Percentiles rank a stretch among this genome's conserved stretches.
phyloP scores from a whole-genome alignment of 2,329 filamentous ascomycete species.

The Helicocarpus griseus region DNA sequence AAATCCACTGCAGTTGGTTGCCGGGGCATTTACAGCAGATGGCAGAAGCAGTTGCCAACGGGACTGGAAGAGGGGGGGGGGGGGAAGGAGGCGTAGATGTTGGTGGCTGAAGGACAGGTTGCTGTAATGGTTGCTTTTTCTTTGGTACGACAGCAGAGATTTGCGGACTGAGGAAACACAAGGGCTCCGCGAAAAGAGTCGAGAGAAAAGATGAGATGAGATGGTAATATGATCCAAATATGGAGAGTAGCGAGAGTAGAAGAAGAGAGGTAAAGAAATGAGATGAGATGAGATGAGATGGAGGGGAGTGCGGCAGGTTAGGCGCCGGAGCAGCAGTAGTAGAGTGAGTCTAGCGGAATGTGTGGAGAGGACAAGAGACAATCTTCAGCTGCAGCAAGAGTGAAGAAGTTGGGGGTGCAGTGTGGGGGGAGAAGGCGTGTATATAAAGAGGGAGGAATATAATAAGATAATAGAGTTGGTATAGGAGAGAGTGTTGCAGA shows the following conservation, averaged over 20 bases:
- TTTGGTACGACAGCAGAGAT: too few species aligned
- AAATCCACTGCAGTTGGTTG: slow-evolving; percentile 65
- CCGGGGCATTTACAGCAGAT: slow-evolving; percentile 56
- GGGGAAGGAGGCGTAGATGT: slow-evolving; percentile 5
- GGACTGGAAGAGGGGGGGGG: too few species aligned
- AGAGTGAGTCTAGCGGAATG: slow-evolving; percentile 5
- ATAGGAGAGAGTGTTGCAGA: too few species aligned
- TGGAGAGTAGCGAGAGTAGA: slow-evolving; percentile 8
- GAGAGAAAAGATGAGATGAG: slow-evolving; percentile 11
- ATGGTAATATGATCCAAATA: background rate
- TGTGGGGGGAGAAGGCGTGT: slow-evolving; percentile 18
- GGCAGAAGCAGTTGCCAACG: slow-evolving; percentile 3
- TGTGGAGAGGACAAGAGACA: slow-evolving; percentile 14
- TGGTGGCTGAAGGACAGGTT: background rate
- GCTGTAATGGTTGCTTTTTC: background rate
- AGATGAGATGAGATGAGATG: background rate
- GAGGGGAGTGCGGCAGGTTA: background rate
- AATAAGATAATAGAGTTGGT: slow-evolving; percentile 12
- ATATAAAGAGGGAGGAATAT: slow-evolving; percentile 17
- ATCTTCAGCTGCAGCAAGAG: too few species aligned
- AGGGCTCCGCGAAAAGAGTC: too few species aligned
- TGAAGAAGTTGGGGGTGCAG: background rate
- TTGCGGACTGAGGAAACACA: too few species aligned
- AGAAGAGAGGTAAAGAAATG: slow-evolving; percentile 15
- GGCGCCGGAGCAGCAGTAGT: background rate